phyloP scores from a whole-genome alignment of 306 rosid genomes.

The Acacia crassicarpa region DNA sequence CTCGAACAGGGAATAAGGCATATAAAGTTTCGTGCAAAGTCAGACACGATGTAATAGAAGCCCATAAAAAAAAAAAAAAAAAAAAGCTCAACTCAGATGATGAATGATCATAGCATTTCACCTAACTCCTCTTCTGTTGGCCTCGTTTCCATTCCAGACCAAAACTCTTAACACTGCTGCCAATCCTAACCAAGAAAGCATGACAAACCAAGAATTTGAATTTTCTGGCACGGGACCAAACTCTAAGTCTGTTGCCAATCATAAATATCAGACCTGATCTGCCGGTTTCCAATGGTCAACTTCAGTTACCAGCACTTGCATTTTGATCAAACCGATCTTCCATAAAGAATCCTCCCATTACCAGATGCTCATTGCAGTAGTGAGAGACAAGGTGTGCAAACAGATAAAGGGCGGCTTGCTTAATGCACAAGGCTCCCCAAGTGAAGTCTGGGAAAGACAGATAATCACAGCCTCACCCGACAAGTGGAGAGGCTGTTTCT shows the following conservation, averaged over 20 bases:
- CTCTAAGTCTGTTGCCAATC: slow-evolving; percentile 35
- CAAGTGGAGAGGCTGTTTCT: no score
- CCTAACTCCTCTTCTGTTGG: slow-evolving; percentile 44
- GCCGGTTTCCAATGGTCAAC: slow-evolving; percentile 51
- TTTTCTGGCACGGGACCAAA: slow-evolving; percentile 39
- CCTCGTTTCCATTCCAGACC: slow-evolving; percentile 41
- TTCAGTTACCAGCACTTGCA: slow-evolving; percentile 41
- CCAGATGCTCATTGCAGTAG: slow-evolving; percentile 34
- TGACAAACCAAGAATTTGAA: slow-evolving; percentile 48
- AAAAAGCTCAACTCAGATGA: background rate
- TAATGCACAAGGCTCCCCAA: no score
- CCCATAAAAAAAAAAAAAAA: slow-evolving; percentile 24
- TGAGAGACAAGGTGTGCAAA: slow-evolving; percentile 29
- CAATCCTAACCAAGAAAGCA: slow-evolving; percentile 34
- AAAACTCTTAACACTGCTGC: slow-evolving; percentile 18
- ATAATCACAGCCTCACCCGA: no score
- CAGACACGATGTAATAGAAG: slow-evolving; percentile 36
- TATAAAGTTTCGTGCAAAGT: background rate
- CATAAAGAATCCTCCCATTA: slow-evolving; percentile 17
- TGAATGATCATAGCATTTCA: slow-evolving; percentile 4
- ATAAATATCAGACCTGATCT: slow-evolving; percentile 43
- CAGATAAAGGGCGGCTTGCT: no score
- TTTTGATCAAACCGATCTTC: slow-evolving; percentile 34
- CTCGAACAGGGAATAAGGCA: background rate
- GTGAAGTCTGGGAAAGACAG: no score